Evolutionary conservation across 2,329 filamentous ascomycete genomes (phyloP), one percentile per base, ranked within the genome.

Genomic region (Coniochaeta hoffmannii): DNA sequence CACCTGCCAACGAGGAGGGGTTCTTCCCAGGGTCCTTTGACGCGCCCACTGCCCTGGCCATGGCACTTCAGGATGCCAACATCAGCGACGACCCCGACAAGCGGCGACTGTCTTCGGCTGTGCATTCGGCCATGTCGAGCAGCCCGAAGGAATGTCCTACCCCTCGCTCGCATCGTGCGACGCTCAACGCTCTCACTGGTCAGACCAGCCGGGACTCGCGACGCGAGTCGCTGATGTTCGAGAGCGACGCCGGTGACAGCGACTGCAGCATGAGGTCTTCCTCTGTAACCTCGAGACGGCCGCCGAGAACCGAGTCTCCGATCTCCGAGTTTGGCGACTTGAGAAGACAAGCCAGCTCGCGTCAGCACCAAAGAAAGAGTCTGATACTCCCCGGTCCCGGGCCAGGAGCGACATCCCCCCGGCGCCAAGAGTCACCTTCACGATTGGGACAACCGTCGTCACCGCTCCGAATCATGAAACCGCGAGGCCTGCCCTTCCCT

Each of bases 131-230:
- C 1, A 81, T 89, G 59, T 96, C 94, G 3, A 94, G 84, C 67
- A 99, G 94, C 67, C 94, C 94, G 0, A 86, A 86, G 68, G 92
- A 95, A 69, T 94, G 90, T 58, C 89, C 89, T 11, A 99, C 94
- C 3, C 94, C 94, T 11, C 86, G 90, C 59, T 97, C 93, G 0
- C 86, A 93, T 64, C 85, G 82, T 49, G 83, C 82, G 28, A 73
- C 76, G 9, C 65, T 76, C 53, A 82, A 80, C 59, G 81, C 75
- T 59, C 72, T 87, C 15, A 71, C 86, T 4, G 76, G 79, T 8
- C 82, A 82, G 55, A 51, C 26, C 26, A 74, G 80, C 53, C 79
- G 76, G 26, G 70, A 89, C 54, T 87, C 85, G 54, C 89, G 92
- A 55, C 83, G 91, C 28, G 86, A 86, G 3, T 92, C 91, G 59